phyloP scores from a whole-genome alignment of 768 basidiomycete species.

The Suillus lakei region DNA sequence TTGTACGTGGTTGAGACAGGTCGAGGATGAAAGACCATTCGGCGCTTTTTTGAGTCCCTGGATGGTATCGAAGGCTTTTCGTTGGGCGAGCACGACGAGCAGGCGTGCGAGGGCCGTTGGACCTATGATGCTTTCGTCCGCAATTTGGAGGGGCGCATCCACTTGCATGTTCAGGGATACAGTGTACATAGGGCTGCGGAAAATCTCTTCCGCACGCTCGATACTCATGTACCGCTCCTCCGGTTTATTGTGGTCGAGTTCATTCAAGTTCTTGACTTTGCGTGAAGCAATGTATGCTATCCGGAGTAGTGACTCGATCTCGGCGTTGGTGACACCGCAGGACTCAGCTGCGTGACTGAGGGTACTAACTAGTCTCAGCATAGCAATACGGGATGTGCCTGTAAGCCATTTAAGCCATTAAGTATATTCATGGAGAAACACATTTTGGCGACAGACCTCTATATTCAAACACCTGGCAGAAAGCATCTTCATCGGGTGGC shows the following conservation, averaged over 20 bases:
- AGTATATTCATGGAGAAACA: background rate
- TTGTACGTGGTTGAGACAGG: slow-evolving; percentile 27
- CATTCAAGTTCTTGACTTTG: slow-evolving; percentile 15
- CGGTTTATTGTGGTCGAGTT: background rate
- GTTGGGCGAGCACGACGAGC: slow-evolving; percentile 33
- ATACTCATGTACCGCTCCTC: slow-evolving; percentile 4
- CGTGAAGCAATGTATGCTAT: slow-evolving; percentile 28
- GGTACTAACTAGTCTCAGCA: slow-evolving; percentile 33
- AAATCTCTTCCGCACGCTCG: slow-evolving; percentile 24
- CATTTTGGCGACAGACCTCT: slow-evolving; percentile 15
- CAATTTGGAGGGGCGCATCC: slow-evolving; percentile 25
- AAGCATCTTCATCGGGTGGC: slow-evolving; percentile 13
- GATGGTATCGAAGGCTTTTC: slow-evolving; percentile 25
- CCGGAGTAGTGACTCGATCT: slow-evolving; percentile 31
- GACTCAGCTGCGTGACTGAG: slow-evolving; percentile 21
- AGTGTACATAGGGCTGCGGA: slow-evolving; percentile 25
- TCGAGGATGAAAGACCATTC: slow-evolving; percentile 21
- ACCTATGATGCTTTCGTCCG: slow-evolving; percentile 29
- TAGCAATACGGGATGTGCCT: slow-evolving; percentile 29
- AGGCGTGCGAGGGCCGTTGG: slow-evolving; percentile 33
- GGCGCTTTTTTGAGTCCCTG: slow-evolving; percentile 28
- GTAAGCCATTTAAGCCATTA: slow-evolving; percentile 2
- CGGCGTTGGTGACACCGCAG: slow-evolving; percentile 26
- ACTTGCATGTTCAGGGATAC: slow-evolving; percentile 14
- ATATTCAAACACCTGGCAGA: slow-evolving; percentile 23